Evolutionary conservation across 1,284 basidiomycete genomes (phyloP).

Genomic region (Mycena sp.): DNA sequence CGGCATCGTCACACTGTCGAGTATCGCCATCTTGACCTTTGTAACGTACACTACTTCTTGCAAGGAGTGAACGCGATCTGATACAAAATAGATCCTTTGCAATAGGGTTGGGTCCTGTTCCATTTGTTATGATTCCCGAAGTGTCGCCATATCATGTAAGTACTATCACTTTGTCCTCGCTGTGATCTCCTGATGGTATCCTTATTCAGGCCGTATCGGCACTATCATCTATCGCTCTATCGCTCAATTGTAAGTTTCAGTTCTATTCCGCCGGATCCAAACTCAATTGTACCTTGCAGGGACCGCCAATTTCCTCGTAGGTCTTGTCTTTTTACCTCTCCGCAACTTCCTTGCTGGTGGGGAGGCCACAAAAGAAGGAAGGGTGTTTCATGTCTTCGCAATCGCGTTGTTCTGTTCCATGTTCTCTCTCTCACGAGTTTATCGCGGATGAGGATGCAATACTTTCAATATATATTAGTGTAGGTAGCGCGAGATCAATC

Average conservation of each 20-base stretch:
- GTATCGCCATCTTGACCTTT: constrained; percentile 83
- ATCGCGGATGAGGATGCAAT: constrained; percentile 8
- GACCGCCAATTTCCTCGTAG: constrained; percentile 86
- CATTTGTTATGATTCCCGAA: constrained; percentile 94
- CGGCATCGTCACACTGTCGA: constrained; percentile 68
- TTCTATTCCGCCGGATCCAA: background rate
- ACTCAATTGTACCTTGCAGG: constrained; percentile 52
- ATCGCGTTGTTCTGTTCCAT: constrained; percentile 52
- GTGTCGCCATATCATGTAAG: constrained; percentile 83
- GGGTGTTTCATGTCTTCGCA: constrained; percentile 86
- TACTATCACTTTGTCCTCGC: constrained; percentile 25
- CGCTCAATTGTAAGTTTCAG: constrained; percentile 76
- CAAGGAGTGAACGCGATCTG: constrained; percentile 2
- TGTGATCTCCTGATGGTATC: constrained; percentile 18
- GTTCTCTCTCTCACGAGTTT: constrained; percentile 19
- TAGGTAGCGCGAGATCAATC: too few species aligned
- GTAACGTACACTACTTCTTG: constrained; percentile 66
- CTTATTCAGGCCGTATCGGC: constrained; percentile 78
- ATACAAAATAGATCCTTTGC: constrained; percentile 76
- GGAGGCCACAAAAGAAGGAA: constrained; percentile 74
- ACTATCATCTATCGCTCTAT: constrained; percentile 84
- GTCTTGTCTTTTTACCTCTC: constrained; percentile 84
- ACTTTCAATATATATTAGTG: too few species aligned
- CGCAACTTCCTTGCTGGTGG: constrained; percentile 75
- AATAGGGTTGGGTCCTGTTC: constrained; percentile 90